Conservation (phyloP, 2,329 filamentous ascomycete species). For the Apiospora arundinis region DNA sequence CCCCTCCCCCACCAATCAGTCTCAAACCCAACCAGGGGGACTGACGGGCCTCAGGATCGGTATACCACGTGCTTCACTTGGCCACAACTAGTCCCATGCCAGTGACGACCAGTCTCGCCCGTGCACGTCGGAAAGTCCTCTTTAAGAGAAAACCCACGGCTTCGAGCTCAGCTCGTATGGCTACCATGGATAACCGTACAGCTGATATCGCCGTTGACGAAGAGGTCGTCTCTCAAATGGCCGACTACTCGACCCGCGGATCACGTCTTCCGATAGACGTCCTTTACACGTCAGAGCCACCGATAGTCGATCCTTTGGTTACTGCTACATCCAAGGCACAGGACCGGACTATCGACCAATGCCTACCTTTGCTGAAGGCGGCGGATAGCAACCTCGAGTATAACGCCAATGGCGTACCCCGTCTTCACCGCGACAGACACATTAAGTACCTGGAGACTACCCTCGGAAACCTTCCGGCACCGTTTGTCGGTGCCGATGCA, state of each 20-base stretch:
- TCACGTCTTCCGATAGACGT: conserved; percentile 30
- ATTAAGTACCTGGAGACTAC: conserved; percentile 66
- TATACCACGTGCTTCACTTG: conserved; percentile 13
- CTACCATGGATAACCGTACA: conserved; percentile 3
- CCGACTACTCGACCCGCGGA: conserved; percentile 25
- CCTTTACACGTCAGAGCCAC: conserved; percentile 64
- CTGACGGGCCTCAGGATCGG: background rate
- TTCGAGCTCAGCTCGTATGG: background rate
- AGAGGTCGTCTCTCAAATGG: conserved; percentile 28
- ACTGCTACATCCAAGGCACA: conserved; percentile 75
- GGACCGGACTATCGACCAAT: conserved; percentile 70
- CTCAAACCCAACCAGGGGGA: background rate
- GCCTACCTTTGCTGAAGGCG: conserved; percentile 71
- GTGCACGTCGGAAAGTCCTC: conserved; percentile 36
- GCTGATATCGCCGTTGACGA: conserved; percentile 26
- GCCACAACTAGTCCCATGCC: conserved; percentile 32
- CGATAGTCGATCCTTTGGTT: conserved; percentile 68
- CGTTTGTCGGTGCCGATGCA: conserved; percentile 79
- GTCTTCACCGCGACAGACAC: conserved; percentile 70
- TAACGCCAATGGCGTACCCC: conserved; percentile 77
- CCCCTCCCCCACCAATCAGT: background rate
- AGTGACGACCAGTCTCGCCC: conserved; percentile 40
- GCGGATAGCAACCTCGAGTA: conserved; percentile 55
- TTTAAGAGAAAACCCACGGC: conserved; percentile 32
- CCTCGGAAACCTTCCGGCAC: conserved; percentile 68